Evolutionary conservation across 1,139 yeast species (phyloP), one percentile per base, ranked within the genome.

Genomic region (Sugiyamaella castrensis): DNA sequence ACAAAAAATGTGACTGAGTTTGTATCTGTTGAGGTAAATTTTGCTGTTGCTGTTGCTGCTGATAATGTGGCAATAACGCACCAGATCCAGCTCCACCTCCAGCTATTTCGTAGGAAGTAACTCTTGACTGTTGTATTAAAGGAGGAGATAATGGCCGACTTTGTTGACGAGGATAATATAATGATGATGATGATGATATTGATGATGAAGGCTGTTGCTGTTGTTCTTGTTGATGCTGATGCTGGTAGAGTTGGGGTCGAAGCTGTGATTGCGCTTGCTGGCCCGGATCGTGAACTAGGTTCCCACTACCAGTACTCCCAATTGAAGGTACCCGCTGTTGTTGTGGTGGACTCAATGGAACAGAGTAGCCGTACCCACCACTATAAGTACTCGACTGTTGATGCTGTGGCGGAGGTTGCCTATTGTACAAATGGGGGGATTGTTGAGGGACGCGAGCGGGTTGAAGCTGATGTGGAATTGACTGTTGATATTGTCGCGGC

Each of bases 181-280:
- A 24, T 16, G 46, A 16, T 5, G 37, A 24, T 26, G 43, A 16
- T 19, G 16, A 37, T 11, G 32, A 19, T 19, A 19, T 19, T 8
- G 12, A 37, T 1, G 48, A 27, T 16, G 46, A 2, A 15, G 41
- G 24, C 34, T 46, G 49, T 12, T 39, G 40, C n/a, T 29, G 29
- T 28, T 45, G 50, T 24, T 49, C 50, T 27, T 37, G 56, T 12
- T 43, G 50, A 16, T 47, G 53, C 19, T 49, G 48, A 5, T 45
- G 54, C 10, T 47, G 52, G 10, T 47, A 55, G 13, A 27, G 43
- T 29, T 40, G 43, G 8, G 37, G 47, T 35, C 7, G 3, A 15
- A 15, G 3, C 16, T 12, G 38, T 35, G 38, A 16, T 7, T 5
- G 16, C 38, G 13, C 7, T 35, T 35, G 38, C 6, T 12, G 38